Evolutionary conservation across 2,329 filamentous ascomycete species (phyloP), one percentile per base, ranked within the genome.

Genomic region (Aspergillus fischeri): DNA sequence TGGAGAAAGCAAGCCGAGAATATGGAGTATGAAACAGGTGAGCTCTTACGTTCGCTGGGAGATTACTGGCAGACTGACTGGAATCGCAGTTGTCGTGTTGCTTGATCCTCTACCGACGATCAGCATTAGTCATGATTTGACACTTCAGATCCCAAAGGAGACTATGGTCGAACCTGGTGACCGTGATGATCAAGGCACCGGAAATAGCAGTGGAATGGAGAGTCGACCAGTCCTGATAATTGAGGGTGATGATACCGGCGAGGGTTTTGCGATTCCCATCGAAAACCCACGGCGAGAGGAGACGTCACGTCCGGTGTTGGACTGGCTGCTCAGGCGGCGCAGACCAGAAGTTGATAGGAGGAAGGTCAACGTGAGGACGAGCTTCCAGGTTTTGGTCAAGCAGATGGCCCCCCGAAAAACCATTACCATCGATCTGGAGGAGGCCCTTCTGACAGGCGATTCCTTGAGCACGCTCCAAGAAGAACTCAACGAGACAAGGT

Each of bases 41-140:
- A 48, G 60, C 25, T 25, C 25, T 6, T 25, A 25, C 25, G 4
- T 25, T 25, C 25, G 1, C 25, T 25, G 25, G 24, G 25, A 25
- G 5, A 25, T 25, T 25, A 25, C 25, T 25, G 25, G 25, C 3
- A 25, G 25, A 35, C 50, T 52, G 11, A 28, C 38, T 3, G n/a
- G 10, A 49, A 49, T 17, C 25, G 25, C 4, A 62, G 60, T 60
- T 10, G 49, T 62, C 17, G 44, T 60, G 14, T 49, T 62, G 47
- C 35, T 55, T 41, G 60, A 62, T 28, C 60, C 60, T 27, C 48
- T 62, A 7, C 60, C 58, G 14, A n/a, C 24, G 41, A 49, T 60
- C 49, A 44, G 38, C 14, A 52, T 59, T 17, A 21, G 5, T 4
- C 49, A 57, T 4, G 10, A 49, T 14, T 4, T 50, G 11, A 49